phyloP scores from a whole-genome alignment of 495 filamentous ascomycete genomes.

The Penicillium daleae region DNA sequence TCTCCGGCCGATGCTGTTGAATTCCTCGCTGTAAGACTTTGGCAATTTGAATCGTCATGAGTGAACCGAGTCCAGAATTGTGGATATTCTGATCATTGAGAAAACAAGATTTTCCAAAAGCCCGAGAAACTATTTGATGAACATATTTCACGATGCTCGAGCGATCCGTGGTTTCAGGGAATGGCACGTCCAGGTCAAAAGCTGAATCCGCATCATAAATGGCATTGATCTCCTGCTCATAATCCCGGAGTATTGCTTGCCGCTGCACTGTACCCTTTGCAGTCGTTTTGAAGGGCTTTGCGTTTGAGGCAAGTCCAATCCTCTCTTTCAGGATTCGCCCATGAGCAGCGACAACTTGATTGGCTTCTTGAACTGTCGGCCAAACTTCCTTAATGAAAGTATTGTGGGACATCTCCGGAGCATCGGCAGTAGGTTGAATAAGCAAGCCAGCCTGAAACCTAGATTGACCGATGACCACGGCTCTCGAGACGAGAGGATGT shows the following conservation, averaged over 20 bases:
- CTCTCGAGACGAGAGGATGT: constrained; percentile 32
- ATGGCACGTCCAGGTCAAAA: too few relatives aligned
- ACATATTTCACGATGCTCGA: constrained; percentile 13
- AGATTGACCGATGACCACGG: constrained; percentile 41
- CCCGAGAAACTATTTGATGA: constrained; percentile 12
- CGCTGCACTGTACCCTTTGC: constrained; percentile 55
- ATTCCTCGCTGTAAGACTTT: constrained; percentile 20
- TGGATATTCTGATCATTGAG: constrained; percentile 30
- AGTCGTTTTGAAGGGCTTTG: constrained; percentile 57
- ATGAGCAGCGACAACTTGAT: constrained; percentile 40
- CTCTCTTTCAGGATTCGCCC: constrained; percentile 31
- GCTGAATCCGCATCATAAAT: constrained; percentile 25
- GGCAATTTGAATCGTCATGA: constrained; percentile 39
- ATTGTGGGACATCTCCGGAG: constrained; percentile 23
- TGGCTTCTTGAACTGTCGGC: constrained; percentile 53
- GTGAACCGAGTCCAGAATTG: constrained; percentile 35
- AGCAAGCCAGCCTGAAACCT: constrained; percentile 42
- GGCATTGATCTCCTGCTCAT: constrained; percentile 31
- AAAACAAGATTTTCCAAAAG: constrained; percentile 15
- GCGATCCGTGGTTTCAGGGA: too few relatives aligned
- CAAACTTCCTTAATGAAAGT: constrained; percentile 44
- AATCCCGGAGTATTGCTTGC: constrained; percentile 26
- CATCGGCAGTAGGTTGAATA: constrained; percentile 32
- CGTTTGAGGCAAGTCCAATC: constrained; percentile 41
- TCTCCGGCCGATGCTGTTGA: too few relatives aligned